Base-by-base conservation (phyloP, 441 rosid genomes). In the Melastoma candidum region DNA sequence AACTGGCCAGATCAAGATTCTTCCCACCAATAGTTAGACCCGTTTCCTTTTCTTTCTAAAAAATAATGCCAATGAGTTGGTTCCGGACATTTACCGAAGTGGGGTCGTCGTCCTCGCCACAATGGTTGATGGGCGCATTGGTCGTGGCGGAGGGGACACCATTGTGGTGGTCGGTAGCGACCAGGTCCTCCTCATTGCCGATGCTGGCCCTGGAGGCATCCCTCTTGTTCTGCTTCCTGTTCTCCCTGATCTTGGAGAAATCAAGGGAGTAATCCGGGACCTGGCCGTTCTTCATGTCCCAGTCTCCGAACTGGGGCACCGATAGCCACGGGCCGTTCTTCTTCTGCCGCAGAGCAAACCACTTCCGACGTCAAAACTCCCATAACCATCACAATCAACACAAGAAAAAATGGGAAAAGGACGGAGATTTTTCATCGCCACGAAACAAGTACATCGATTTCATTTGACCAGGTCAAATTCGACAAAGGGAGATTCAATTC, bases 301-400 rank as follows among this genome's bases (percentile, higher is more conserved):
- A 92, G 52, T 85, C 95, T 51, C 97, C 98, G 68, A 92, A 92
- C 49, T 85, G 92, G 22, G 98, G 98, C 47, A 92, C 97, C 47
- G 97, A 84, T 57, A 92, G 70, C 98, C 98, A 88, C 29, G 89
- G 86, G 12, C 75, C 74, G 54, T 65, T 81, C 76, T 76, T 88
- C 86, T 77, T 11, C 14, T 14, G 43, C 43, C 32, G 25, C 36
- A 29, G 8, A 25, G 14, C 10, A 52, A 4, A 7, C 8, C 6
- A 36, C 41, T 36, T 36, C 41, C 41, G 22, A 29, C 41, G 32
- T 52, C 43, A 52, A 24, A 29, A 26, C 10, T 36, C 12, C n/a
- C 4, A 29, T 29, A 10, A 27, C 12, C 54, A 2, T 44, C n/a
- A 10, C 46, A 43, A 39, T 36, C 41, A 36, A 2, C 41, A 36